These are phyloP conservation scores for Paraconiothyrium sp. DNA, from an alignment of 2,329 filamentous ascomycete species.

Conservation along the genomic window DNA sequence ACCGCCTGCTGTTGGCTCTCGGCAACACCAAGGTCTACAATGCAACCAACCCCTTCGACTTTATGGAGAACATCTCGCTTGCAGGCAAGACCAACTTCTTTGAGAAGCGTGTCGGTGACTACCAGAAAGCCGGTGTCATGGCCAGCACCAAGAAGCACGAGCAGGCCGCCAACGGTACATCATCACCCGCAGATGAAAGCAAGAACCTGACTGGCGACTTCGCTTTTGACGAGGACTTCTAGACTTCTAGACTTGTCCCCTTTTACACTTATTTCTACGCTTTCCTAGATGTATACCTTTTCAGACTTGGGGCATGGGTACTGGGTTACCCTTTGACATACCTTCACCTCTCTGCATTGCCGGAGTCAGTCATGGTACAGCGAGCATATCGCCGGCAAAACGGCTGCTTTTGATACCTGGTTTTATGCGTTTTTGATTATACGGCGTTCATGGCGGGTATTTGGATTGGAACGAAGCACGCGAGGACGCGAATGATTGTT, in stretches of 20 bases:
- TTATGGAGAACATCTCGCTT: slow-evolving; percentile 99
- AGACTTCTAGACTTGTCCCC: slow-evolving; percentile 53
- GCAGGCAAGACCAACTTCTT: slow-evolving; percentile 99
- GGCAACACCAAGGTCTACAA: slow-evolving; percentile 96
- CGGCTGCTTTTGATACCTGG: slow-evolving; percentile 38
- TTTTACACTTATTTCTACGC: slow-evolving; percentile 25
- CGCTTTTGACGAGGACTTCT: slow-evolving; percentile 96
- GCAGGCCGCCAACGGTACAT: slow-evolving; percentile 45
- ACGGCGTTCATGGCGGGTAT: slow-evolving; percentile 21
- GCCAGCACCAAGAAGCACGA: slow-evolving; percentile 80
- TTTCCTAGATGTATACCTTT: slow-evolving; percentile 39
- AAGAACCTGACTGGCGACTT: slow-evolving; percentile 74
- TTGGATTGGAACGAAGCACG: slow-evolving; percentile 19
- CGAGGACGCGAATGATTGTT: slow-evolving; percentile 18
- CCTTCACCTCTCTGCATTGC: slow-evolving; percentile 42
- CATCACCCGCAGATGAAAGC: slow-evolving; percentile 55
- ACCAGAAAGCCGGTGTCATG: slow-evolving; percentile 99
- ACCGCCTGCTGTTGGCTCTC: slow-evolving; percentile 89
- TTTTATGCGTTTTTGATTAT: slow-evolving; percentile 15
- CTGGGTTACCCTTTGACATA: slow-evolving; percentile 36
- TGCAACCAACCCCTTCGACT: slow-evolving; percentile 95
- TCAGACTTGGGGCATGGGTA: slow-evolving; percentile 31
- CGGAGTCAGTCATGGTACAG: slow-evolving; percentile 35
- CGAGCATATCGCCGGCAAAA: slow-evolving; percentile 13
- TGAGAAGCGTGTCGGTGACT: slow-evolving; percentile 99